Conservation (phyloP, 148 eudicot genomes). For the Cornus suecica region DNA sequence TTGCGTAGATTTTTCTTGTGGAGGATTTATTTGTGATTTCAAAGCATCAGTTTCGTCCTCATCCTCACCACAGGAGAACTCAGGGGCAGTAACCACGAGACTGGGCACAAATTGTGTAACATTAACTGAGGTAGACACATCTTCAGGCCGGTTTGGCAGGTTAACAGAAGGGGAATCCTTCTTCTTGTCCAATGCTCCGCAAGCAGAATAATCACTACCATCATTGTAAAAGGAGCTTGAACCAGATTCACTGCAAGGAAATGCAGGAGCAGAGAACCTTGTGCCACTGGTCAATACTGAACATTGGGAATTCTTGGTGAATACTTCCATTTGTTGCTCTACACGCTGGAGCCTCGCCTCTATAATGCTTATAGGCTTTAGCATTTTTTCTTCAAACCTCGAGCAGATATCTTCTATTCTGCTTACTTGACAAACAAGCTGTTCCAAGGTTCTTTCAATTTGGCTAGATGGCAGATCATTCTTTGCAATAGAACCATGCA, state of each 20-base stretch:
- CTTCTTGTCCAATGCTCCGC: conserved; percentile 31
- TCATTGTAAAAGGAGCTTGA: conserved; percentile 39
- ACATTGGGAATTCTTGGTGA: conserved; percentile 35
- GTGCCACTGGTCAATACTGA: conserved; percentile 29
- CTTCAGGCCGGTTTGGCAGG: conserved; percentile 19
- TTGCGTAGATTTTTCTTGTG: conserved; percentile 37
- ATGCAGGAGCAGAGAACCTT: conserved; percentile 59
- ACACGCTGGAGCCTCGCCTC: conserved; percentile 78
- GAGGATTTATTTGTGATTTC: conserved; percentile 31
- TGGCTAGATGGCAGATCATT: conserved; percentile 24
- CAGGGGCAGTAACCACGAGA: conserved; percentile 75
- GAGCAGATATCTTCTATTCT: conserved; percentile 65
- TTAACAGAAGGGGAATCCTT: conserved; percentile 23
- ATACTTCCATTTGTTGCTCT: conserved; percentile 61
- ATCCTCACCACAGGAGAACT: conserved; percentile 58
- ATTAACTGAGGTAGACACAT: conserved; percentile 15
- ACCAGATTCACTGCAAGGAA: conserved; percentile 45
- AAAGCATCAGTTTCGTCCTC: conserved; percentile 48
- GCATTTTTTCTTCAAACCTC: conserved; percentile 80
- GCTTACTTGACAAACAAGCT: conserved; percentile 66
- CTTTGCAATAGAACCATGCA: conserved; percentile 14
- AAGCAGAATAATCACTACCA: conserved; percentile 28
- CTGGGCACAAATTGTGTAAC: conserved; percentile 44
- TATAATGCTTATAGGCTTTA: conserved; percentile 71
- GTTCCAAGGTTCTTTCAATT: conserved; percentile 59